A percentile compares a stretch with the other conserved stretches of the same genome.
Conservation (phyloP, 139 green algal genomes). For the Zygnema cylindricum region DNA sequence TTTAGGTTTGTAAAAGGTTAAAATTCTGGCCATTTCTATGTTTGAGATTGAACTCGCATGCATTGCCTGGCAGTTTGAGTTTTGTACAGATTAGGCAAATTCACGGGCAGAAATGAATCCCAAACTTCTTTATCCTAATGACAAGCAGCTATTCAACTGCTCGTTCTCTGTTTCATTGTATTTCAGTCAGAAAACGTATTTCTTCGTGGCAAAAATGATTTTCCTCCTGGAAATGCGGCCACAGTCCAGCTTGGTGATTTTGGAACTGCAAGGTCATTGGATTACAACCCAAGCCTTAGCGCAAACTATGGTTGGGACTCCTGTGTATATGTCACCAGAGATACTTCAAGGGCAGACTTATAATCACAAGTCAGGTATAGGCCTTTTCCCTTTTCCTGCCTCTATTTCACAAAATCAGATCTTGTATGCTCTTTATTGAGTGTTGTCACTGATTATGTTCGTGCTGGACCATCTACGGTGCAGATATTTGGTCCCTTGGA, state of each 20-base stretch:
- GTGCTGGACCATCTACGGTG: no score
- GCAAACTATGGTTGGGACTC: slow-evolving; percentile 74
- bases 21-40: no score
- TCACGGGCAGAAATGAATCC: no score
- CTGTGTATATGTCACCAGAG: slow-evolving; percentile 81
- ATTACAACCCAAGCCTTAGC: slow-evolving; percentile 30
- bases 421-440: no score
- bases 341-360: slow-evolving; percentile 74
- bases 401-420: no score
- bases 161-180: no score
- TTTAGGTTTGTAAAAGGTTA: no score
- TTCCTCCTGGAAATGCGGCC: slow-evolving; percentile 21
- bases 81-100: no score
- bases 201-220: slow-evolving; percentile 19
- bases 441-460: no score
- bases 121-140: no score
- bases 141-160: not conserved
- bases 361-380: slow-evolving; percentile 48
- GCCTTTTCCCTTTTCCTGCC: not conserved
- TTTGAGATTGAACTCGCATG: no score
- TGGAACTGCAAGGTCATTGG: slow-evolving; percentile 47
- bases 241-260: slow-evolving; percentile 55
- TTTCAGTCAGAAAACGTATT: slow-evolving; percentile 52
- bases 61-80: no score
- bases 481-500: slow-evolving; percentile 47